Evolutionary conservation across 768 basidiomycete genomes (phyloP).

Genomic region (Mycena rebaudengoi): DNA sequence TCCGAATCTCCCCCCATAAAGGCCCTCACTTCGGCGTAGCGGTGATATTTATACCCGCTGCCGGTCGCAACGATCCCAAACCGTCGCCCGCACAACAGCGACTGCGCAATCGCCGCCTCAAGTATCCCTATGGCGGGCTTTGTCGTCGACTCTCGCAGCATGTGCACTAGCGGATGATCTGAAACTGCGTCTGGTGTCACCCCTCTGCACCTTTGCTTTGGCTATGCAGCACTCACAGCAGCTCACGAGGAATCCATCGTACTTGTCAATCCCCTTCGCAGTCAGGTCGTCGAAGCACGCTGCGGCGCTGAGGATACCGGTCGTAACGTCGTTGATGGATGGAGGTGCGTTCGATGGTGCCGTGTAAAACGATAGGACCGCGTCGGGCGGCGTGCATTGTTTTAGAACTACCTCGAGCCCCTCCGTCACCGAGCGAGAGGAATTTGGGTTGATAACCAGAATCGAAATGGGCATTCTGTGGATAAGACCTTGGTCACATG

Average conservation of each 20-base stretch:
- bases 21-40: constrained; percentile 41
- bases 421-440: constrained; percentile 41
- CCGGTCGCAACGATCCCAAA: constrained; percentile 50
- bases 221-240: constrained; percentile 39
- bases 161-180: constrained; percentile 45
- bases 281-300: constrained; percentile 41
- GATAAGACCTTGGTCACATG: not conserved
- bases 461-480: constrained; percentile 18
- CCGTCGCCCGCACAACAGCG: constrained; percentile 43
- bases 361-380: constrained; percentile 42
- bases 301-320: constrained; percentile 39
- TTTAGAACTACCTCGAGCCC: too few species aligned
- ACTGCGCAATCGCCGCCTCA: constrained; percentile 43
- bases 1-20: constrained; percentile 45
- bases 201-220: not conserved
- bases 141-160: constrained; percentile 41
- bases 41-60: constrained; percentile 41
- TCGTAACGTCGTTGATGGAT: constrained; percentile 43
- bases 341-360: constrained; percentile 40
- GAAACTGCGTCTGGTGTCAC: constrained; percentile 35
- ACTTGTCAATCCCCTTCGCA: constrained; percentile 32
- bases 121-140: constrained; percentile 47
- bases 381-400: constrained; percentile 42
- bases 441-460: constrained; percentile 49
- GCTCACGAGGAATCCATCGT: constrained; percentile 48